phyloP scores from a whole-genome alignment of 345 rosid species.

The Pugionium cornutum region DNA sequence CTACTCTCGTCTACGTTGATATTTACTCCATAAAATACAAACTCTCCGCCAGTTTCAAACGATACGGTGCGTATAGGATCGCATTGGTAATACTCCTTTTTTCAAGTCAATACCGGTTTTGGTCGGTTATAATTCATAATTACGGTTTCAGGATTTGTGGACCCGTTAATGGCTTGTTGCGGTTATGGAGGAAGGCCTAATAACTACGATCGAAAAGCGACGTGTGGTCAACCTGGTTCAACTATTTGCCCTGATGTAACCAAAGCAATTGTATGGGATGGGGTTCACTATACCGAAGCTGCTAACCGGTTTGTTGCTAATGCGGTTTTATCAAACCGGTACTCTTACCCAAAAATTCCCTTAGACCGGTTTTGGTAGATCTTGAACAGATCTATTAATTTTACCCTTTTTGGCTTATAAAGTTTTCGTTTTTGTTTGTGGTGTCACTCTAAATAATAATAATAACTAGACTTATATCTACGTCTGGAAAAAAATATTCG shows the following conservation, averaged over 20 bases:
- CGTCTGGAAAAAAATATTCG: too few species aligned
- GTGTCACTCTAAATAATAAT: too few species aligned
- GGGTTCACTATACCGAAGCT: conserved; percentile 72
- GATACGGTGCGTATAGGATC: conserved; percentile 41
- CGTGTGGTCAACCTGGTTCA: conserved; percentile 50
- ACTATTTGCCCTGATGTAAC: conserved; percentile 47
- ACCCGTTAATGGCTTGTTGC: conserved; percentile 57
- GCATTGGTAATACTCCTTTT: background rate
- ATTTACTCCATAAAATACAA: conserved; percentile 56
- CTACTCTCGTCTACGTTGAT: conserved; percentile 57
- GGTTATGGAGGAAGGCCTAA: conserved; percentile 58
- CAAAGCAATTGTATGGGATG: conserved; percentile 61
- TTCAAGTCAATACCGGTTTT: background rate
- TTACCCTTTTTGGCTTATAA: too few species aligned
- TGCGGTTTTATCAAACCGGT: conserved; percentile 46
- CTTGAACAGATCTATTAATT: background rate
- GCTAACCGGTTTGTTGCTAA: conserved; percentile 53
- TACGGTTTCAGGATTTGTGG: conserved; percentile 50
- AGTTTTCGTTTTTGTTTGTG: too few species aligned
- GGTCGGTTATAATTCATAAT: background rate
- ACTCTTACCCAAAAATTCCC: conserved; percentile 51
- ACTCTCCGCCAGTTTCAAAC: conserved; percentile 45
- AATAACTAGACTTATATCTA: too few species aligned
- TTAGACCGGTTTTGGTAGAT: conserved; percentile 51
- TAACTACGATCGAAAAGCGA: conserved; percentile 45